Percentiles rank a stretch among this genome's conserved stretches.
These are phyloP conservation scores for Ramaria sp. DNA, from an alignment of 768 basidiomycete genomes.

Conservation along the genomic window DNA sequence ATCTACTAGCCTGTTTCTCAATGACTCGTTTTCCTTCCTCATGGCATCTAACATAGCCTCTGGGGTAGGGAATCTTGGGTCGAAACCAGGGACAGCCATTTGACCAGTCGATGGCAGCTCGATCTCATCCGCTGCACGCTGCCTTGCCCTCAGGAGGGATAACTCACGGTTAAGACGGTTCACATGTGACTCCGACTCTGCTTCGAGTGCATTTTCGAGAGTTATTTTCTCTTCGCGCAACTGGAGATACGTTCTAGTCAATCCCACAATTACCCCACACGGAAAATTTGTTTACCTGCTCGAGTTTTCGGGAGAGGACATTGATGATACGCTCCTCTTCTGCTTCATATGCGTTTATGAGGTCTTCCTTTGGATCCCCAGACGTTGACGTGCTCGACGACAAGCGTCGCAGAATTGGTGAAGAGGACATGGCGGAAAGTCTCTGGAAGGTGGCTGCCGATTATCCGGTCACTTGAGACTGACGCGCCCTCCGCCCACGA, in stretches of 20 bases:
- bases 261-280: background rate
- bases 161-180: constrained; percentile 66
- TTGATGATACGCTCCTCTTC: constrained; percentile 87
- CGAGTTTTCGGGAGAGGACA: constrained; percentile 69
- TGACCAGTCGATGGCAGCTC: background rate
- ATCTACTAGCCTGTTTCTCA: constrained; percentile 55
- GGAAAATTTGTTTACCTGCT: constrained; percentile 41
- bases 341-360: constrained; percentile 84
- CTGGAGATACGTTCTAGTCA: constrained; percentile 23
- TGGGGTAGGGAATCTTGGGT: constrained; percentile 27
- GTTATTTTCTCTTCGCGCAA: constrained; percentile 78
- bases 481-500: background rate
- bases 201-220: constrained; percentile 72
- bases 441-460: background rate
- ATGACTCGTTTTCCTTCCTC: constrained; percentile 67
- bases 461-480: background rate
- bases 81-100: constrained; percentile 13
- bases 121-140: constrained; percentile 23
- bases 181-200: constrained; percentile 79
- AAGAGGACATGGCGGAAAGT: constrained; percentile 24
- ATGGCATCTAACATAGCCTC: constrained; percentile 68
- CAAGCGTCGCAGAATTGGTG: constrained; percentile 51
- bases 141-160: constrained; percentile 48
- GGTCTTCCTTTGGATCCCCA: constrained; percentile 48
- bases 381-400: constrained; percentile 44